Percentiles rank a stretch among this genome's conserved stretches.
Evolutionary conservation across 1,284 basidiomycete genomes (phyloP).

Genomic region (Melampsora abietis-canadensis): DNA sequence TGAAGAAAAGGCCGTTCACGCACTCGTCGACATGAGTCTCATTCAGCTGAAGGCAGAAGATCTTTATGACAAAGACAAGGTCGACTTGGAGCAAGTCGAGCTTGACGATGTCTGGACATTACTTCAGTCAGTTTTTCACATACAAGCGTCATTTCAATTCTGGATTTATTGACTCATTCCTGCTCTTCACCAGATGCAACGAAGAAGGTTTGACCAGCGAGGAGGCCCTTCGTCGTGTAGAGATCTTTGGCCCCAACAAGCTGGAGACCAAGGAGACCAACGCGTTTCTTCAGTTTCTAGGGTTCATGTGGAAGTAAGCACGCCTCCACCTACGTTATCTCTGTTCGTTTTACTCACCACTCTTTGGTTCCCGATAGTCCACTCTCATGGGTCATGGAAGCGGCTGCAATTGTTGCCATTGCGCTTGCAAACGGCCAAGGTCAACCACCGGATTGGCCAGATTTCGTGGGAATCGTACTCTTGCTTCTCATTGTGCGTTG

Average conservation of each 20-base stretch:
- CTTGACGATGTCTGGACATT: slow-evolving; percentile 96
- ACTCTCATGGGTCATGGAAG: slow-evolving; percentile 99
- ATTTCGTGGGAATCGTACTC: slow-evolving; percentile 93
- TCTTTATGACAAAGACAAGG: slow-evolving; percentile 96
- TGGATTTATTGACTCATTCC: not conserved
- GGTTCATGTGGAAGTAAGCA: slow-evolving; percentile 47
- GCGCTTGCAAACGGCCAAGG: slow-evolving; percentile 87
- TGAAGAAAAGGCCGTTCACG: slow-evolving; percentile 49
- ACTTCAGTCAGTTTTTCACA: slow-evolving; percentile 66
- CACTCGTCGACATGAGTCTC: slow-evolving; percentile 55
- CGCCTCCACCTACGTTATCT: not conserved
- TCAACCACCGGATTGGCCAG: slow-evolving; percentile 86
- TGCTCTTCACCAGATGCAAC: slow-evolving; percentile 32
- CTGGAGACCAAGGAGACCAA: slow-evolving; percentile 87
- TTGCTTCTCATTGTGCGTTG: slow-evolving; percentile 69
- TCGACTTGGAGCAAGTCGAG: slow-evolving; percentile 93
- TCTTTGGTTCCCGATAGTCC: slow-evolving; percentile 70
- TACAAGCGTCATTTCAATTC: not conserved
- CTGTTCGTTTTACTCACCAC: not conserved
- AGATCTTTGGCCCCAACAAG: slow-evolving; percentile 93
- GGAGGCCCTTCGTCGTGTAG: slow-evolving; percentile 78
- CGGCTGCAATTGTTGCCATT: slow-evolving; percentile 91
- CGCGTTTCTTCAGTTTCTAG: slow-evolving; percentile 64
- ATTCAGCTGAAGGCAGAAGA: slow-evolving; percentile 90
- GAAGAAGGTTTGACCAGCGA: slow-evolving; percentile 67